Conservation (phyloP, 2,329 filamentous ascomycete genomes). For the Rhexocercosporidium sp. region DNA sequence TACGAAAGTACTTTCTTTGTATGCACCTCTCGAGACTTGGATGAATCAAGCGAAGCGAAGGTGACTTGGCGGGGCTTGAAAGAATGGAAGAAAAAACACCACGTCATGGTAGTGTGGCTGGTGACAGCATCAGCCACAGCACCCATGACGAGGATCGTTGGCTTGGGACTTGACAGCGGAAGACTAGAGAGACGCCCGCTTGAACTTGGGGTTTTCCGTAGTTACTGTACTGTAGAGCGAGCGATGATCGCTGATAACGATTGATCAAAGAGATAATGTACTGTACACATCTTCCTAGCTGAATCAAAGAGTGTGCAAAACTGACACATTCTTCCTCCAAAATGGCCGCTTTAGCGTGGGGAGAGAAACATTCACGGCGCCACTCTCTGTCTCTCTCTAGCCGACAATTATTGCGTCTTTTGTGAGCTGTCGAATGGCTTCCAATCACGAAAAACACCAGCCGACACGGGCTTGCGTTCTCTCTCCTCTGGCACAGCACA, state of each 20-base stretch:
- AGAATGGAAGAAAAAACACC: not conserved
- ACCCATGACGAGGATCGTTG: not conserved
- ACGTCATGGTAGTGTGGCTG: conserved; percentile 3
- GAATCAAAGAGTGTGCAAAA: not conserved
- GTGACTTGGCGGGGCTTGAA: not conserved
- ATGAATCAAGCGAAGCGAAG: not conserved
- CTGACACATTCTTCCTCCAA: not conserved
- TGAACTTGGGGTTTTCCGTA: not conserved
- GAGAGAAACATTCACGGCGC: not conserved
- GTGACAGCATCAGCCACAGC: not conserved
- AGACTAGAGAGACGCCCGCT: not conserved
- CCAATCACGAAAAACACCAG: conserved; percentile 18
- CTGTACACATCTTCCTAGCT: not conserved
- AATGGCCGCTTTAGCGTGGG: not conserved
- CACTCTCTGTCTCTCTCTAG: not conserved
- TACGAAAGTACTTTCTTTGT: too few species aligned
- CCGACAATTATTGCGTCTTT: not conserved
- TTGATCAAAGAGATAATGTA: not conserved
- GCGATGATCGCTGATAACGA: not conserved
- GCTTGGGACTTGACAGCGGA: not conserved
- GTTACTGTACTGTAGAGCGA: not conserved
- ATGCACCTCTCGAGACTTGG: too few species aligned
- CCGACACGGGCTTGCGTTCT: conserved; percentile 4
- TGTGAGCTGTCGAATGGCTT: conserved; percentile 4
- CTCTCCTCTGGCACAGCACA: conserved; percentile 1